Evolutionary conservation across 129 eudicot species (phyloP), one percentile per base, ranked within the genome.

Genomic region (Flaveria linearis): DNA sequence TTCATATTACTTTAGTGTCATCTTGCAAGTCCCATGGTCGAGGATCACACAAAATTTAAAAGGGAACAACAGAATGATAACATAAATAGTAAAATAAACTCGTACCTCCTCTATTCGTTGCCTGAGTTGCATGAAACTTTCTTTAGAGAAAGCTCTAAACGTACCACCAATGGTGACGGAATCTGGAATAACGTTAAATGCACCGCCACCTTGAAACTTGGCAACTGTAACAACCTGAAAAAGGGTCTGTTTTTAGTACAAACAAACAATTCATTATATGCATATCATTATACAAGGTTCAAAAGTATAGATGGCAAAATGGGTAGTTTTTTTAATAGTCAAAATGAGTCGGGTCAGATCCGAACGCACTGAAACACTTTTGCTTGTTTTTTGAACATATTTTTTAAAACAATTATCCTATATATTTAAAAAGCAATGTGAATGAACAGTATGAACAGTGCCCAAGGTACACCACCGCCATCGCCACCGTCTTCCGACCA

Each of bases 81-180:
- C 23, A 15, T 60, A 9, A 9, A 23, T 23, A 18, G 12, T 20
- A 7, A 42, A 3, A 67, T 41, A 18, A 9, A 63, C 28, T 4
- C 2, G 14, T 82, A 92, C 96, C 96, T 92, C 96, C 53, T 82
- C 86, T 47, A 92, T 86, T 62, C 97, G 78, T 28, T 82, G 84
- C 56, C 39, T 85, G 41, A 92, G 88, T 63, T 81, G 87, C 79
- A 67, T 17, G 43, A 87, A 86, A 74, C 77, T 78, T 8, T 78
- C 84, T 72, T 78, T 85, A 36, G 92, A 77, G 73, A 85, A 80
- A n/a, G 96, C 91, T 23, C 96, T 81, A 70, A 92, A 89, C 5
- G 97, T 92, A 63, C 97, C 96, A 78, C 93, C 97, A 65, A 91
- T 84, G 17, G 88, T 81, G 55, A 87, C 96, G 1, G 93, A 80